These are phyloP conservation scores for Hypoxylon rickii DNA, from an alignment of 495 filamentous ascomycete genomes.

Conservation along the genomic window DNA sequence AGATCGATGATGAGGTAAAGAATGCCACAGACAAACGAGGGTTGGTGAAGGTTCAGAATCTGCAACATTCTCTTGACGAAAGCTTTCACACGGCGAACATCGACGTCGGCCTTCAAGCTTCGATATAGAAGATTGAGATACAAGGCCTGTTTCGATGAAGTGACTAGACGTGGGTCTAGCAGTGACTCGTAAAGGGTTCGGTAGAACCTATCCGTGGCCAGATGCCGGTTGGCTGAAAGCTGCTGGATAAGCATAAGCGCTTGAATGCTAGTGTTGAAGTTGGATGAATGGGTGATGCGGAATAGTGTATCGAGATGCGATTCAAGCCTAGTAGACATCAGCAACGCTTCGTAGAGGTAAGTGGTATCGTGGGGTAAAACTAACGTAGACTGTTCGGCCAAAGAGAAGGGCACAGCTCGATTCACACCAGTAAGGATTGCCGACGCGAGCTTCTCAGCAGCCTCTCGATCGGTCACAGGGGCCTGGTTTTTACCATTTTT, in stretches of 20 bases:
- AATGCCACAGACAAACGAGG: slow-evolving; percentile 87
- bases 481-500: slow-evolving; percentile 30
- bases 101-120: slow-evolving; percentile 82
- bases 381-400: slow-evolving; percentile 73
- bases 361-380: slow-evolving; percentile 33
- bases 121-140: slow-evolving; percentile 92
- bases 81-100: slow-evolving; percentile 86
- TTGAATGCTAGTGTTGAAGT: slow-evolving; percentile 98
- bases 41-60: slow-evolving; percentile 83
- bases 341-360: slow-evolving; percentile 25
- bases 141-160: slow-evolving; percentile 90
- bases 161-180: slow-evolving; percentile 82
- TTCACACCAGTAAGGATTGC: slow-evolving; percentile 92
- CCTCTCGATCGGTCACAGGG: slow-evolving; percentile 49
- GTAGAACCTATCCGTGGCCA: slow-evolving; percentile 86
- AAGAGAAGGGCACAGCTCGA: slow-evolving; percentile 90
- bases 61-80: slow-evolving; percentile 93
- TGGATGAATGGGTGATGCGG: slow-evolving; percentile 92
- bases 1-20: slow-evolving; percentile 86
- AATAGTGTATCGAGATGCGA: slow-evolving; percentile 92
- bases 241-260: slow-evolving; percentile 96
- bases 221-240: slow-evolving; percentile 75
- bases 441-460: slow-evolving; percentile 86
- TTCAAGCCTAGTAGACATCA: slow-evolving; percentile 61
- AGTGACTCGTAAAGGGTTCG: slow-evolving; percentile 93